Base-by-base conservation (phyloP, 1,284 basidiomycete genomes). In the Cutaneotrichosporon sp. region DNA sequence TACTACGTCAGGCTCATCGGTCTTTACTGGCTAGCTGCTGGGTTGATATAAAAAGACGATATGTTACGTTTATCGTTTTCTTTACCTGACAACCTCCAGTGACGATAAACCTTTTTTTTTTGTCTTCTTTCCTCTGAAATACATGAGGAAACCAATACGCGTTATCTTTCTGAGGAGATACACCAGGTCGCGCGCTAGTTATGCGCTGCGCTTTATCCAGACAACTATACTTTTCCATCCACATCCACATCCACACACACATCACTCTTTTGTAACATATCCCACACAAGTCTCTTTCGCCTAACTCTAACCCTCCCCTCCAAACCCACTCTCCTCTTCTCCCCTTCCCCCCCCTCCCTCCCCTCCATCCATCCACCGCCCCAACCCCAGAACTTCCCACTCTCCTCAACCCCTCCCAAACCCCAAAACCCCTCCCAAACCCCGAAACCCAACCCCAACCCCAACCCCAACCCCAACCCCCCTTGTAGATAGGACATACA, bases 111-210 rank as follows among this genome's bases (percentile, higher is more conserved):
- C 55, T 42, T 42, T 42, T 36, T 36, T 56, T 56, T 56, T 34
- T n/a, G 55, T 56, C 55, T 56, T 56, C 55, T 56, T 56, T 56
- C 55, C 55, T 56, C 55, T 22, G 55, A 56, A 21, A 38, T 5
- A 11, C n/a, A 42, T 56, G 55, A 38, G 36, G 55, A 56, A 34
- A 56, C 36, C 22, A 16, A 26, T 38, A 9, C 40, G 55, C 36
- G 34, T 36, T 36, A 36, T 22, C 22, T 56, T 30, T 56, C 55
- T 56, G 55, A 56, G 55, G 55, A 56, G 18, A 32, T 14, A n/a
- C 42, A n/a, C 42, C 13, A 18, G 21, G 55, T 21, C 32, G n/a
- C n/a, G 30, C 14, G 16, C 26, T 26, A 18, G 31, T 53, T 30
- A 36, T 10, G 36, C 9, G 36, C 36, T 36, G 36, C 36, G 36